phyloP scores from a whole-genome alignment of 768 basidiomycete genomes.

The Tulasnella sp. region DNA sequence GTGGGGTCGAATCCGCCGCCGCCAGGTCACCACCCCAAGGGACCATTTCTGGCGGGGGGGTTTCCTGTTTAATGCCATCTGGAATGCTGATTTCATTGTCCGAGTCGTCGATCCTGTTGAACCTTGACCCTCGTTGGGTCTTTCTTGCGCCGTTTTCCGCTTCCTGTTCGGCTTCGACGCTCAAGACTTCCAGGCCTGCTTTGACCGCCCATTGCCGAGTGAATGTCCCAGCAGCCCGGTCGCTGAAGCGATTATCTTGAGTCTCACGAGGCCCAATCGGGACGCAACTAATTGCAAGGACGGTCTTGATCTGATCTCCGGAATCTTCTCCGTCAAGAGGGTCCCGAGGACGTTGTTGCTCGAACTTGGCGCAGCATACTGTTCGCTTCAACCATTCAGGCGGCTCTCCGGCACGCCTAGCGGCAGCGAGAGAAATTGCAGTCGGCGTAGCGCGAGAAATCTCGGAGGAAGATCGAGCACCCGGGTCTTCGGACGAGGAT shows the following conservation, averaged over 20 bases:
- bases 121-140: constrained; percentile 25
- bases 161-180: constrained; percentile 43
- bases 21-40: constrained; percentile 14
- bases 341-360: constrained; percentile 37
- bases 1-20: not conserved
- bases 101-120: constrained; percentile 14
- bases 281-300: constrained; percentile 68
- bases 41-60: constrained; percentile 28
- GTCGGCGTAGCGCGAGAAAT: not conserved
- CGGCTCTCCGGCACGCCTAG: constrained; percentile 35
- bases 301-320: constrained; percentile 40
- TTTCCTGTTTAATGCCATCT: constrained; percentile 32
- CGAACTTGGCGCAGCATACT: constrained; percentile 78
- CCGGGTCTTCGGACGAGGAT: constrained; percentile 32
- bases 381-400: constrained; percentile 85
- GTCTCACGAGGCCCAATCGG: constrained; percentile 55
- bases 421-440: not conserved
- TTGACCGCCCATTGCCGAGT: constrained; percentile 64
- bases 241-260: constrained; percentile 38
- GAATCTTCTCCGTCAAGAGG: constrained; percentile 4
- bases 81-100: not conserved
- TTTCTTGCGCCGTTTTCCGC: not conserved
- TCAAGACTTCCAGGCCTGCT: constrained; percentile 55
- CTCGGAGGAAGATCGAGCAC: constrained; percentile 25
- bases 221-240: constrained; percentile 45